Evolutionary conservation across 768 basidiomycete species (phyloP).

Genomic region (Tricholomella constricta): DNA sequence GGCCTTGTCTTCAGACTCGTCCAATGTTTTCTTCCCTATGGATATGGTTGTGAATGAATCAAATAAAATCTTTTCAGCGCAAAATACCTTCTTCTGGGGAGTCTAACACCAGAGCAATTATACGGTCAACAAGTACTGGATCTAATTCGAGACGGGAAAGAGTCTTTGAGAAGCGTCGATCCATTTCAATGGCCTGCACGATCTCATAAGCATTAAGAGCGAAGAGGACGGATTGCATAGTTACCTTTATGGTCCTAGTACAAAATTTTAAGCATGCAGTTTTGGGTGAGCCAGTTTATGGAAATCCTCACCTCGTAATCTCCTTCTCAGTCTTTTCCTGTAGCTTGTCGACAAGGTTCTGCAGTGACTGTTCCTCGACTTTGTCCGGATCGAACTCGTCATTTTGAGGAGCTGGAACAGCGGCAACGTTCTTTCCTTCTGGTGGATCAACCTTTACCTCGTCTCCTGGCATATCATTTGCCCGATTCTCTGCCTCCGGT

Average conservation of each 20-base stretch:
- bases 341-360: slow-evolving; percentile 74
- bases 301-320: slow-evolving; percentile 56
- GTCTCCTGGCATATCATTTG: slow-evolving; percentile 11
- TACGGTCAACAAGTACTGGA: slow-evolving; percentile 52
- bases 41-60: slow-evolving; percentile 11
- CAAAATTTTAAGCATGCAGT: not conserved
- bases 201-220: not conserved
- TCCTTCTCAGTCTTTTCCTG: slow-evolving; percentile 92
- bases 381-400: slow-evolving; percentile 39
- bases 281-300: not conserved
- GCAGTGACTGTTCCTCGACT: slow-evolving; percentile 59
- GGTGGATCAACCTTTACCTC: not conserved
- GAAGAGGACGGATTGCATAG: not conserved
- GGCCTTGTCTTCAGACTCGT: slow-evolving; percentile 71
- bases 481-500: slow-evolving; percentile 23
- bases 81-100: slow-evolving; percentile 32
- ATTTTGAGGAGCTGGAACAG: slow-evolving; percentile 13
- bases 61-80: not conserved
- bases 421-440: not conserved
- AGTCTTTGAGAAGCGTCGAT: slow-evolving; percentile 69
- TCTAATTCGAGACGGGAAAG: slow-evolving; percentile 68
- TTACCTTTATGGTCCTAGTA: slow-evolving; percentile 39
- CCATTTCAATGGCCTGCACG: slow-evolving; percentile 74
- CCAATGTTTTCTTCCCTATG: slow-evolving; percentile 38
- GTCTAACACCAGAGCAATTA: slow-evolving; percentile 54